Percentiles rank a stretch among this genome's conserved stretches.
These are phyloP conservation scores for Brassica balearica DNA, from an alignment of 441 rosid species.

Conservation along the genomic window DNA sequence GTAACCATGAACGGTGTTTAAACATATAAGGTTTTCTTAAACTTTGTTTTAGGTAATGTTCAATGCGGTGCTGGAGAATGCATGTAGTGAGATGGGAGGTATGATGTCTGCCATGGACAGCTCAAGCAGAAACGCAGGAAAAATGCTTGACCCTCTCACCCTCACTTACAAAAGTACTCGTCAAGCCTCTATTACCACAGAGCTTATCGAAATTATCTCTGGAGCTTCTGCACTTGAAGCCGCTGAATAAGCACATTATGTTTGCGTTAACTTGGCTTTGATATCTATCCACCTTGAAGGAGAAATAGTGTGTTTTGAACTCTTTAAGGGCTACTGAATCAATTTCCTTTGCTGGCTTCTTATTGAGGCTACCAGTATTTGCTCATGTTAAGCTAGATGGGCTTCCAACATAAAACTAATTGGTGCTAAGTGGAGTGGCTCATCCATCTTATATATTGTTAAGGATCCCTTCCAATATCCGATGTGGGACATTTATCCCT, in stretches of 20 bases:
- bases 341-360: constrained; percentile 24
- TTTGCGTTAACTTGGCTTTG: constrained; percentile 31
- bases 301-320: constrained; percentile 21
- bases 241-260: constrained; percentile 34
- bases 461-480: too few relatives aligned
- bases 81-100: constrained; percentile 95
- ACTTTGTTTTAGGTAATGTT: constrained; percentile 61
- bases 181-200: constrained; percentile 95
- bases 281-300: constrained; percentile 22
- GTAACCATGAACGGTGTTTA: constrained; percentile 34
- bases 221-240: constrained; percentile 91
- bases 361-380: constrained; percentile 24
- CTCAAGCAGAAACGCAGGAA: constrained; percentile 98
- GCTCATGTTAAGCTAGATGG: neutral
- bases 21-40: neutral
- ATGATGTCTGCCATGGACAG: constrained; percentile 99
- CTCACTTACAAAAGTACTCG: constrained; percentile 88
- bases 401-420: too few relatives aligned
- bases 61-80: constrained; percentile 90
- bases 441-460: too few relatives aligned
- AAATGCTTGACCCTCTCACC: constrained; percentile 82
- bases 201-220: constrained; percentile 90
- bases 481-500: too few relatives aligned
- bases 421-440: too few relatives aligned
- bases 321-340: constrained; percentile 23